Base-by-base conservation (phyloP, 371 early-diverging fungal genomes). In the Syncephalastrum sp. region DNA sequence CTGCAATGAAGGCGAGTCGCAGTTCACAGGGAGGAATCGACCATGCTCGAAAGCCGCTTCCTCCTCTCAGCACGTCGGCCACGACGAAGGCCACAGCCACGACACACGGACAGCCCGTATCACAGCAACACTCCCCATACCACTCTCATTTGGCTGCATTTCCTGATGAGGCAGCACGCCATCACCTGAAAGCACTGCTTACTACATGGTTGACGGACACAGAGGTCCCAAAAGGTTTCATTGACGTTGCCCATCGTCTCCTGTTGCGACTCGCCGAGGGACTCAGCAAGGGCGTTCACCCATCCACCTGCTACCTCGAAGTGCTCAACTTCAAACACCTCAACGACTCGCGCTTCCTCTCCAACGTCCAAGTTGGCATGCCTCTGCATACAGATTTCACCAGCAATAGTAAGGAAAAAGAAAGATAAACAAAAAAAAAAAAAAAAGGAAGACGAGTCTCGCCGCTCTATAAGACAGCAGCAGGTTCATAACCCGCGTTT, bases 141-240 rank as follows among this genome's bases (percentile, higher is more conserved):
- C 10, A 33, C 38, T 10, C 27, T 27, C 38, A 33, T 5, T 33
- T 6, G 2, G 10, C 8, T 10, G 38, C 38, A 33, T 33, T 33
- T 10, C 38, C 38, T 33, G 48, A 48, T 48, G 27, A 48, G 48
- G 8, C 19, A 1, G 21, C 21, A 13, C 48, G 48, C 19, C 4
- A 21, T 19, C 27, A 48, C 17, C 21, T 48, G 3, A 21, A 21
- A 17, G 21, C 19, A 15, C 15, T 48, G 12, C 48, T 48, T 33
- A 57, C 53, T 48, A 47, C 50, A 47, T 77, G 61, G 81, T 50
- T 54, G 57, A 27, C 41, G 16, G 57, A 68, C 14, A 27, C 54
- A 3, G 27, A 60, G 3, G 49, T 67, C n/a, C 63, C 62, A 27
- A 15, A 48, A 19, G 24, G 21, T 8, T 14, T 19, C 8, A 15